A percentile compares a stretch with the other conserved stretches of the same genome.
These are phyloP conservation scores for Solanum chacoense DNA, from an alignment of 305 asterid genomes.

Conservation along the genomic window DNA sequence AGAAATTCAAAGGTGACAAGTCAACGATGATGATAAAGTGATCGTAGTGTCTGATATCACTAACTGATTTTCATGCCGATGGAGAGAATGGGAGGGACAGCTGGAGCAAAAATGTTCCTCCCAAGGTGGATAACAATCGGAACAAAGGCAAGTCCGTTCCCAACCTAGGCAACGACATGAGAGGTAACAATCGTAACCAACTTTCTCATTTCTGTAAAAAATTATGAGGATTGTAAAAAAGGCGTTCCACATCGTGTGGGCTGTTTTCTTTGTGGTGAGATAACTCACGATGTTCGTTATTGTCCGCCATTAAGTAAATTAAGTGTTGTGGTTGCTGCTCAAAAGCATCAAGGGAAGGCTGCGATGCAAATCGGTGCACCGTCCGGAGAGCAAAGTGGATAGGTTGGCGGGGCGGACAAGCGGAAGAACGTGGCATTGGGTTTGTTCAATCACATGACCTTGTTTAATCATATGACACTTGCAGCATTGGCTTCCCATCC, in stretches of 20 bases:
- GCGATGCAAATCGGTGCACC: background rate
- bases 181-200: background rate
- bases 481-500: too few relatives aligned
- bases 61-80: too few relatives aligned
- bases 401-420: background rate
- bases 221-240: background rate
- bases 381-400: fast-evolving
- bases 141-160: background rate
- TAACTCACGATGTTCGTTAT: background rate
- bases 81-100: background rate
- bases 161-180: background rate
- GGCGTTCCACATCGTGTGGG: fast-evolving
- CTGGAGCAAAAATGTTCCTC: too few relatives aligned
- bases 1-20: background rate
- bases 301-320: too few relatives aligned
- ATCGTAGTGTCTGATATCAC: background rate
- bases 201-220: background rate
- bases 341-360: too few relatives aligned
- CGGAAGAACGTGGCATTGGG: fast-evolving
- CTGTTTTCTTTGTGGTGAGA: background rate
- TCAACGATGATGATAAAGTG: background rate
- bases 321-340: background rate
- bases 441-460: too few relatives aligned
- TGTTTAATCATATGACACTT: too few relatives aligned
- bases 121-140: background rate